Evolutionary conservation across 1,284 basidiomycete genomes (phyloP), one percentile per base, ranked within the genome.

Genomic region (Papiliotrema terrestris): DNA sequence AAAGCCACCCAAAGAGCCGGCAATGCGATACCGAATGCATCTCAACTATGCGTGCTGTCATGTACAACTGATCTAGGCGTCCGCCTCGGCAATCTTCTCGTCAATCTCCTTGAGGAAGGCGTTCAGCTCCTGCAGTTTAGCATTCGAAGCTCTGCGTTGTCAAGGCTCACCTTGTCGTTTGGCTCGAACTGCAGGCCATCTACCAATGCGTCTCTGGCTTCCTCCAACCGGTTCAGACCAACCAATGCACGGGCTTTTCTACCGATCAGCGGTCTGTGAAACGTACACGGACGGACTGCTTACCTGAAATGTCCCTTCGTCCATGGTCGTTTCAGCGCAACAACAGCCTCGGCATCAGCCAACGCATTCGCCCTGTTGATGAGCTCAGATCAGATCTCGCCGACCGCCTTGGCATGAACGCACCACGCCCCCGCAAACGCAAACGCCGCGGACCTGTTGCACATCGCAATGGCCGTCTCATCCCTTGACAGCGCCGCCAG

Each of bases 301-400:
- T 87, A 95, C 61, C 95, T 81, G 80, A 95, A 96, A 73, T 98
- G 91, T 0, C 93, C 95, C 74, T 98, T 98, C 65, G 87, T 85
- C 95, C 95, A 98, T 26, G 85, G 85, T 55, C 86, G 82, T 72
- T 91, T 89, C 53, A 97, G 78, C 61, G 84, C 78, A 44, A 95
- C 87, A 63, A 97, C 92, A 1, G 86, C 85, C 59, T 98, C 92
- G 1, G 94, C 93, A 70, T 98, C 95, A 22, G 87, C 87, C 8
- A 97, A 78, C 2, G 94, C 91, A 46, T 86, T 84, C 53, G 92
- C 81, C 73, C 82, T 70, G 59, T n/a, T 19, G 51, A n/a, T 67
- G 58, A 62, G 62, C 57, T 45, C 25, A 3, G n/a, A n/a, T n/a
- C n/a, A n/a, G n/a, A n/a, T n/a, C n/a, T 23, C 3, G 36, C 38